Base-by-base conservation (phyloP, 2,329 filamentous ascomycete species). In the Colletotrichum liriopes region DNA sequence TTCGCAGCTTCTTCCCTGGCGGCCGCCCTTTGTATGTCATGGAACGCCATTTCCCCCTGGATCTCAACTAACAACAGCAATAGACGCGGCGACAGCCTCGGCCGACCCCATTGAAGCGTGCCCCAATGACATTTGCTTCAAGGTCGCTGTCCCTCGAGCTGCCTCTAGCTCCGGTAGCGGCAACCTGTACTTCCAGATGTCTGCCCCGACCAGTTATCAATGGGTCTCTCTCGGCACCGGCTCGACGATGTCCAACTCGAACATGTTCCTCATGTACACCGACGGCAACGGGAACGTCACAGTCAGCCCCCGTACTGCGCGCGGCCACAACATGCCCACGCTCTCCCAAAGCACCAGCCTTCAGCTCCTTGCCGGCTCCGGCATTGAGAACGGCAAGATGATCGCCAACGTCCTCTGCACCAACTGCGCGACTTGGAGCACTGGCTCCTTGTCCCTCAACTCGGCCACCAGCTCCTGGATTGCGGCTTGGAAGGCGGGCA, bases 201-300 rank as follows among this genome's bases (percentile, higher is more conserved):
- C 81, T n/a, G 89, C 89, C 5, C 87, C 88, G 1, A 83, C 83
- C 2, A 81, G 81, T 7, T 87, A 87, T 77, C 76, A 79, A 71
- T 93, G 91, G 91, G 84, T 91, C 20, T 87, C 84, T 11, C 82
- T 92, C 23, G 91, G 89, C 39, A 88, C 88, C 41, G 91, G 91
- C 56, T 75, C 77, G 0, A 71, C 74, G 52, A 93, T 93, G 91
- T 51, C 78, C 18, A 87, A 85, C 41, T 79, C 90, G 61, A 87
- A 90, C 77, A 91, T 92, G 69, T 92, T 93, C 77, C 74, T 93
- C 76, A 84, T 92, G 75, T 93, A 93, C 79, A 81, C 87, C 56
- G 84, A 90, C 74, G 88, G 89, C 71, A 74, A 76, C 4, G 87
- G 87, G 73, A 92, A 92, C 77, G 84, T 92, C 32, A 93, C 91